These are phyloP conservation scores for Cordyceps cicadae DNA, from an alignment of 2,329 filamentous ascomycete genomes.

Conservation along the genomic window DNA sequence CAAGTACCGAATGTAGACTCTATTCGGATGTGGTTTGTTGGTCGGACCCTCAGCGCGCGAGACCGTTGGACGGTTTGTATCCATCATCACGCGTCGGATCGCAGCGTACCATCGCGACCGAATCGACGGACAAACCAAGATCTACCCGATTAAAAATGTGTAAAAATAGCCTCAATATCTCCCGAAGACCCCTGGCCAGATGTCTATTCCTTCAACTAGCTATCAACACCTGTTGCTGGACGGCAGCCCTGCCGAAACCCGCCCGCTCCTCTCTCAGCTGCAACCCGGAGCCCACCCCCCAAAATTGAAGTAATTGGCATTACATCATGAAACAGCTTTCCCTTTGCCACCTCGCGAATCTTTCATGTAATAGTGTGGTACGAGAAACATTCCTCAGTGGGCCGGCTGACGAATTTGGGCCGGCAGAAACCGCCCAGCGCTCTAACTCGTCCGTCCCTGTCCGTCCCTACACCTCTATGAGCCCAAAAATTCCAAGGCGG, in stretches of 20 bases:
- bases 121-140: not conserved
- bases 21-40: not conserved
- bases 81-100: not conserved
- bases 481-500: not conserved
- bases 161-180: not conserved
- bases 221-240: too few species aligned
- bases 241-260: too few species aligned
- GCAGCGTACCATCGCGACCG: not conserved
- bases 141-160: not conserved
- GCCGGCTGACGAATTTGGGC: conserved; percentile 12
- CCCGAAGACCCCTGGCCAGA: too few species aligned
- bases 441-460: not conserved
- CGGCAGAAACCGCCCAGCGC: conserved; percentile 14
- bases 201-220: too few species aligned
- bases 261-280: not conserved
- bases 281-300: not conserved
- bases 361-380: conserved; percentile 12
- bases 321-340: not conserved
- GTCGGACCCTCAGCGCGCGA: not conserved
- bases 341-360: not conserved
- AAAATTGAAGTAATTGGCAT: not conserved
- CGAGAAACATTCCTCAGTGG: conserved; percentile 7
- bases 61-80: not conserved
- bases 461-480: not conserved
- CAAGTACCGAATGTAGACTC: not conserved